These are phyloP conservation scores for Annulohypoxylon nitens DNA, from an alignment of 495 filamentous ascomycete species.

Conservation along the genomic window DNA sequence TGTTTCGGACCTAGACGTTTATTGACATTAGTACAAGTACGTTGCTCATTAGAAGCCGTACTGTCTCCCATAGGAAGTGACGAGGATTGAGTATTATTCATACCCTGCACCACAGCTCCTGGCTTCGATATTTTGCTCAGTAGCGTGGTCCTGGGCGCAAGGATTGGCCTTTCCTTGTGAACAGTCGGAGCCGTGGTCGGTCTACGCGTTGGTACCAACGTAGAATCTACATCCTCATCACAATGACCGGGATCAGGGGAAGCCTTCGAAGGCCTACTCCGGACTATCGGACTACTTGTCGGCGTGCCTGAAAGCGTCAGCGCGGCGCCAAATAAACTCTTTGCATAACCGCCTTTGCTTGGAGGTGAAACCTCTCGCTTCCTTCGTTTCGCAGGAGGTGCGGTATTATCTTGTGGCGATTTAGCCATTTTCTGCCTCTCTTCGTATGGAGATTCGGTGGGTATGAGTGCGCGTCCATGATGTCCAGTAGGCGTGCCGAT, in stretches of 20 bases:
- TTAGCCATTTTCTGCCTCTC: slow-evolving; percentile 53
- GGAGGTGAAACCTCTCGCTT: slow-evolving; percentile 54
- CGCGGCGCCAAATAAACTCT: slow-evolving; percentile 64
- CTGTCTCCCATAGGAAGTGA: not conserved
- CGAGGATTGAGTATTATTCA: not conserved
- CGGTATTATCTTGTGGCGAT: slow-evolving; percentile 28
- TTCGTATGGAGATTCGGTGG: slow-evolving; percentile 65
- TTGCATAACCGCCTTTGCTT: slow-evolving; percentile 65
- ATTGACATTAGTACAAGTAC: not conserved
- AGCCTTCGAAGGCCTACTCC: slow-evolving; percentile 38
- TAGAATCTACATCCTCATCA: slow-evolving; percentile 14
- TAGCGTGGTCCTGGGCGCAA: slow-evolving; percentile 1
- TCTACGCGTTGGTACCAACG: not conserved
- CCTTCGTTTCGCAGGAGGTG: slow-evolving; percentile 54
- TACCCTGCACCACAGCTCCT: not conserved
- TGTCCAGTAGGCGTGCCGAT: slow-evolving; percentile 64
- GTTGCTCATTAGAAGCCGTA: not conserved
- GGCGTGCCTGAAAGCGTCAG: slow-evolving; percentile 60
- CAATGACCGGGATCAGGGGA: slow-evolving; percentile 24
- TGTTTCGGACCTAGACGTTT: slow-evolving; percentile 1
- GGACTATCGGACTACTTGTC: slow-evolving; percentile 51
- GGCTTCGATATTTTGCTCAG: not conserved
- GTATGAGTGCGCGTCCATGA: slow-evolving; percentile 63
- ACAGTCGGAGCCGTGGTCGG: not conserved
- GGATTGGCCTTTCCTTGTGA: not conserved